Evolutionary conservation across 179 eudicot genomes (phyloP), one percentile per base, ranked within the genome.

Genomic region (Corrigiola litoralis): DNA sequence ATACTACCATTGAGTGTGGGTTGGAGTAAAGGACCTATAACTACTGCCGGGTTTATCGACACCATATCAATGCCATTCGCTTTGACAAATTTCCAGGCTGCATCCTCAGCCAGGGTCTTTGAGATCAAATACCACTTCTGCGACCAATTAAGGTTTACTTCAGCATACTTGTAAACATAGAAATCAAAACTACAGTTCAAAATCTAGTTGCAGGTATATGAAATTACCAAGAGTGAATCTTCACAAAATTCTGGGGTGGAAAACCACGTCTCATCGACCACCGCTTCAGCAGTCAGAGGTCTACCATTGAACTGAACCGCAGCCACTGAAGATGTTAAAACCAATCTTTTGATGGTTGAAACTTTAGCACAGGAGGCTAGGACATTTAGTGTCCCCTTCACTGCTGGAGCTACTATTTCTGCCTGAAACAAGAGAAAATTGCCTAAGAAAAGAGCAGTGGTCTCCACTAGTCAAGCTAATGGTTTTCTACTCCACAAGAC

Each of bases 11-110:
- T 82, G 82, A 6, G 69, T 5, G 71, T 72, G 47, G 87, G 83
- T 69, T 85, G 90, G 49, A 85, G 65, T 50, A 85, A 58, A 17
- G 87, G 86, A 28, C 90, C 87, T 25, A 85, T 80, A 7, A 80
- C 85, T 77, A 73, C 53, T 31, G 78, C 68, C 4, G 83, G 87
- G 65, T 70, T 73, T 14, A 85, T 67, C 0, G 80, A 55, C 7
- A 84, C 77, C 85, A 84, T 66, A 69, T 84, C 83, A 34, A 84
- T 74, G 32, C 83, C 82, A 33, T 74, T 84, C 57, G 79, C 83
- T 51, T 74, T 79, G 18, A 67, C 72, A 71, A 73, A 79, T n/a
- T 79, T 79, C 88, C 88, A 84, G 8, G 85, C 88, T 51, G 85
- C 80, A 33, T 65, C 77, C 60, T 84, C 88, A 5, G 88, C 81